Base-by-base conservation (phyloP, 2,329 filamentous ascomycete species). In the Fusarium aywerte region DNA sequence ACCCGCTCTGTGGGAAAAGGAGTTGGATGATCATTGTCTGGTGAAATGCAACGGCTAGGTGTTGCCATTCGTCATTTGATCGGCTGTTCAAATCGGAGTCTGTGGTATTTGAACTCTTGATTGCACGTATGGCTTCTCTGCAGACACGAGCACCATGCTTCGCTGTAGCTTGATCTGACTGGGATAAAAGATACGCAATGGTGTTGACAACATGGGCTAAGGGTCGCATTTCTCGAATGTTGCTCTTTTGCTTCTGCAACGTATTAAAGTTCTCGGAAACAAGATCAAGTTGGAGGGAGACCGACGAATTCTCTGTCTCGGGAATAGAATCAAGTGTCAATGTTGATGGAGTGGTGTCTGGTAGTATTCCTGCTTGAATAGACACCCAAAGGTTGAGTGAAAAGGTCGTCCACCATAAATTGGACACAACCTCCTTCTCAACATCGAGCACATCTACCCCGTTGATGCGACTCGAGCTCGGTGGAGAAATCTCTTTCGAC, bases 401-500 rank as follows among this genome's bases (percentile, higher is more conserved):
- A 55, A 77, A 78, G 2, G 77, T 77, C 5, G 77, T 73, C 79
- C 79, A 81, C 71, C 78, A 79, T 7, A 81, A 67, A 63, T 79
- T 79, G 23, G 76, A 72, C 5, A 77, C 70, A 16, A 81, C 53
- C 59, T 81, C 80, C 56, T 76, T 77, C 58, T 81, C 79, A 9
- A 81, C 76, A 42, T 77, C 75, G 43, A 74, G 76, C 4, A 81
- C 75, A 36, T 80, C 78, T 42, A 81, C 75, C 11, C 79, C 79
- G 23, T 81, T 81, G 64, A 81, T 80, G 31, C 77, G 75, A 35
- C 77, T 79, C 1, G 76, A 75, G 12, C 69, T 70, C 25, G 73
- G 67, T 6, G 75, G 70, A 4, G 69, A 74, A 18, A 64, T 58
- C 10, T 69, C 68, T n/a, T 65, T 70, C 3, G 70, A 63, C 27